Evolutionary conservation across 305 asterid genomes (phyloP).

Genomic region (Fraxinus latifolia): DNA sequence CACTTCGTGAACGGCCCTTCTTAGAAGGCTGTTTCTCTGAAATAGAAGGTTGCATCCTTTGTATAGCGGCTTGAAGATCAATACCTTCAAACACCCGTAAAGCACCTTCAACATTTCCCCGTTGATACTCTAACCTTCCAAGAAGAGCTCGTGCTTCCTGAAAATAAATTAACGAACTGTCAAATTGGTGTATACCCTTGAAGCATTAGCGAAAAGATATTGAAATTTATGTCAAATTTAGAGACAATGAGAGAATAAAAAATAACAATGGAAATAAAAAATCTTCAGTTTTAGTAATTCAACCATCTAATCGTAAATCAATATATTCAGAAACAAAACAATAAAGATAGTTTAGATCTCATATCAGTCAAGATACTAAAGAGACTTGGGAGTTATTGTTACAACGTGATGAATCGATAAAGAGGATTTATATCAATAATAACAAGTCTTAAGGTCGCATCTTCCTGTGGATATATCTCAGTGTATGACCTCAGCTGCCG

Average conservation of each 20-base stretch:
- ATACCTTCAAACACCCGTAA: constrained; percentile 93
- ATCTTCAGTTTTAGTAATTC: neutral
- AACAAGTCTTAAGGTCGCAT: neutral
- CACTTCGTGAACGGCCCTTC: constrained; percentile 70
- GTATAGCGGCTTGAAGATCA: constrained; percentile 89
- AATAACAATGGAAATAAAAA: constrained; percentile 5
- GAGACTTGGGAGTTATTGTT: neutral
- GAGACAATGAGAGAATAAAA: constrained; percentile 8
- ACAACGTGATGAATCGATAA: neutral
- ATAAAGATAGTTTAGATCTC: constrained; percentile 3
- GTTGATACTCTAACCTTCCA: constrained; percentile 93
- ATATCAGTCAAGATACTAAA: constrained; percentile 7
- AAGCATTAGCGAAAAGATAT: constrained; percentile 23
- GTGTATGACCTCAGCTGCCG: neutral
- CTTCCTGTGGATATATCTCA: neutral
- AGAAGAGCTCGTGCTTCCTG: constrained; percentile 99
- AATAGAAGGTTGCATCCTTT: constrained; percentile 69
- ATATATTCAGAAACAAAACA: constrained; percentile 3
- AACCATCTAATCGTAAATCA: constrained; percentile 1
- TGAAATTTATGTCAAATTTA: constrained; percentile 26
- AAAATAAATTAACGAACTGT: constrained; percentile 36
- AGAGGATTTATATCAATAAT: neutral
- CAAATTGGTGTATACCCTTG: constrained; percentile 33
- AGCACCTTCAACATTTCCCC: constrained; percentile 96
- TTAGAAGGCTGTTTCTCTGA: constrained; percentile 61